Percentiles rank a stretch among this genome's conserved stretches.
These are phyloP conservation scores for Botrytis pseudocinerea DNA, from an alignment of 2,329 filamentous ascomycete genomes.

Conservation along the genomic window DNA sequence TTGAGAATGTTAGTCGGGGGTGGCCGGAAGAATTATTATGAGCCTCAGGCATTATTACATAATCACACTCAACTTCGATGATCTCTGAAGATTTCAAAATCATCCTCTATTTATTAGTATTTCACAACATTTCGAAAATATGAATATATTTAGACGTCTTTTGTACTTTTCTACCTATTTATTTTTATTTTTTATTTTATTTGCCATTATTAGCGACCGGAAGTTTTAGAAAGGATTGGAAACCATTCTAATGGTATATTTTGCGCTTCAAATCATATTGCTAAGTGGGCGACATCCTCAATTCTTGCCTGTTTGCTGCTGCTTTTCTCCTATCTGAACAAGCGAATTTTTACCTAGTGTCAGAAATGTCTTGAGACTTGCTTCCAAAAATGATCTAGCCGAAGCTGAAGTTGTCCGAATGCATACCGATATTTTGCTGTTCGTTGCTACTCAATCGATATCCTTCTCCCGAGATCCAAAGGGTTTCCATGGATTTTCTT, in stretches of 20 bases:
- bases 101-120: background rate
- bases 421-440: background rate
- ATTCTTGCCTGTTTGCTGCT: background rate
- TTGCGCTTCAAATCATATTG: too few relatives aligned
- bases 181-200: too few relatives aligned
- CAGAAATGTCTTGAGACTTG: background rate
- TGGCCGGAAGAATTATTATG: conserved; percentile 11
- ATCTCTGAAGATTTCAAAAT: background rate
- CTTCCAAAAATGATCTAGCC: too few relatives aligned
- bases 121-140: background rate
- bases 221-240: background rate
- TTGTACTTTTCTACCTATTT: background rate
- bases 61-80: background rate
- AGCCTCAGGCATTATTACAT: conserved; percentile 13
- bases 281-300: background rate
- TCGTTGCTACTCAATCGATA: background rate
- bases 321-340: background rate
- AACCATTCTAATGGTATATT: background rate
- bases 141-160: background rate
- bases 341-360: background rate
- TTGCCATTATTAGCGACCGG: too few relatives aligned
- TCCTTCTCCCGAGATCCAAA: background rate
- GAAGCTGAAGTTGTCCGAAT: background rate
- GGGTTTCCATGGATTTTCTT: background rate
- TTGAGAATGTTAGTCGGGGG: conserved; percentile 24